phyloP scores from a whole-genome alignment of 768 basidiomycete species.

The Kwoniella sp. region DNA sequence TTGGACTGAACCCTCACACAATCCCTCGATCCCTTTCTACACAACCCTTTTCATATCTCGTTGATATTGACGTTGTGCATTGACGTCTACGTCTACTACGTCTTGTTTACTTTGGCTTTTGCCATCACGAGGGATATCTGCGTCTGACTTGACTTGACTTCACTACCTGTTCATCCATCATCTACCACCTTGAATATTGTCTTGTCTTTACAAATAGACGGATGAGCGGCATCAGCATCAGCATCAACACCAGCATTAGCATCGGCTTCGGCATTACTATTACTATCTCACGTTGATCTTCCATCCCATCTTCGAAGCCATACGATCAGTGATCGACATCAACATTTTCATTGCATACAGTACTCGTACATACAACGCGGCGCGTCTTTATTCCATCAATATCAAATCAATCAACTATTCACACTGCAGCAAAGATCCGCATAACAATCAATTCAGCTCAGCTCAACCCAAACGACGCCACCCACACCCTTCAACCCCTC shows the following conservation, averaged over 20 bases:
- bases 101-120: background rate
- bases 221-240: too few relatives aligned
- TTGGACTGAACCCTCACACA: too few relatives aligned
- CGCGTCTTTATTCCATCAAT: background rate
- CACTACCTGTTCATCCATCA: background rate
- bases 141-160: background rate
- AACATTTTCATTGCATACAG: too few relatives aligned
- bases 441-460: background rate
- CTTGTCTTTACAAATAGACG: too few relatives aligned
- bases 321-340: constrained; percentile 2
- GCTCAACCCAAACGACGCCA: background rate
- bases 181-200: too few relatives aligned
- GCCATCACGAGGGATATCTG: background rate
- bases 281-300: background rate
- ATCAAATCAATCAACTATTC: background rate
- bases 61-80: background rate
- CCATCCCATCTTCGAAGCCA: too few relatives aligned
- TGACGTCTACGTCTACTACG: background rate
- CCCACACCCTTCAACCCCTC: constrained; percentile 1
- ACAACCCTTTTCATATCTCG: background rate
- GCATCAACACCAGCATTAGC: too few relatives aligned
- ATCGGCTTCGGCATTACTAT: background rate
- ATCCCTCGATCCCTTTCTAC: background rate
- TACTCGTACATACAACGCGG: background rate
- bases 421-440: background rate